Evolutionary conservation across 164 flowering plant genomes (phyloP).

Genomic region (Piper betle): DNA sequence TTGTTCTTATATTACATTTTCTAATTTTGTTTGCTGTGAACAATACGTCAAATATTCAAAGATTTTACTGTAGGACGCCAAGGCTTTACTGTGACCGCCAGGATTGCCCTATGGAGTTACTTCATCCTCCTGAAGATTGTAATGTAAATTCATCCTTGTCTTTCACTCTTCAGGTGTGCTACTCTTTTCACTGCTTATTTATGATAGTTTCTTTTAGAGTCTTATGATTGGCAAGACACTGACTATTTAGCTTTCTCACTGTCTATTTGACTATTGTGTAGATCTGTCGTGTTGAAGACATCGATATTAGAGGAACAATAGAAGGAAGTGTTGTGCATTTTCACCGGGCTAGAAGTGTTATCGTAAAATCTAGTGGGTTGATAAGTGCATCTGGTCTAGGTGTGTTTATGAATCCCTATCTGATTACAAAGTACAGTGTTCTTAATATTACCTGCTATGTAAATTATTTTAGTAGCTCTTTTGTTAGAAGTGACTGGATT

Average conservation of each 20-base stretch:
- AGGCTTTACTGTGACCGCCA: constrained; percentile 49
- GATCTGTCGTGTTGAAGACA: constrained; percentile 91
- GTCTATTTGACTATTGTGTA: constrained; percentile 14
- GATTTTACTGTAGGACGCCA: constrained; percentile 38
- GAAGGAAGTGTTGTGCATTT: constrained; percentile 86
- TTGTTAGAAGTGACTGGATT: neutral
- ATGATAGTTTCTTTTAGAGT: constrained; percentile 1
- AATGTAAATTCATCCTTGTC: constrained; percentile 79
- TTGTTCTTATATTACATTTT: constrained; percentile 1
- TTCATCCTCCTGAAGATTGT: constrained; percentile 98
- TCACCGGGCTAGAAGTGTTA: constrained; percentile 66
- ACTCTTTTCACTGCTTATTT: neutral
- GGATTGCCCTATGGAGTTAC: constrained; percentile 72
- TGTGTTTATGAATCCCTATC: constrained; percentile 13
- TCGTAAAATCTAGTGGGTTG: constrained; percentile 47
- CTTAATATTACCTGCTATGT: neutral
- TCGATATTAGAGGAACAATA: constrained; percentile 55
- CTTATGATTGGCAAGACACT: neutral
- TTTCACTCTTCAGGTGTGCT: constrained; percentile 82
- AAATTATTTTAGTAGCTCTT: neutral
- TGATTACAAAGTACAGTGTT: neutral
- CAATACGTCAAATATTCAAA: neutral
- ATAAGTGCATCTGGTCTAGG: constrained; percentile 75
- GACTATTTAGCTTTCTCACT: neutral
- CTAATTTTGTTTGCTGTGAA: constrained; percentile 3